Conservation (phyloP, 73 alveolate species). For the Stentor roeselii region DNA sequence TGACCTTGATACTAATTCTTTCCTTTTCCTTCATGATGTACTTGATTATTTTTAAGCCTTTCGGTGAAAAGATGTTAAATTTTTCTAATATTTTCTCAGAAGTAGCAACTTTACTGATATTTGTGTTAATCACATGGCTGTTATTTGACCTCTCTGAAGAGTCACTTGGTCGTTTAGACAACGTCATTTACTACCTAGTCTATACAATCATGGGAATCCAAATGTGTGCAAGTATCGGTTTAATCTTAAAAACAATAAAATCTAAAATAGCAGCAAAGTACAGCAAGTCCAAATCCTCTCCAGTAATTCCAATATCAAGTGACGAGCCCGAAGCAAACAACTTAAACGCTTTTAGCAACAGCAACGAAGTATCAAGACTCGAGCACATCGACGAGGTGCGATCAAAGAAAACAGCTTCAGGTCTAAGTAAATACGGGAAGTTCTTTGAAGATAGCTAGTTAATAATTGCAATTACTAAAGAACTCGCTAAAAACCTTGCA, state of each 20-base stretch:
- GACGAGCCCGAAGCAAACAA: not conserved
- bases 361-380: slow-evolving; percentile 1
- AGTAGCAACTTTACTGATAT: not conserved
- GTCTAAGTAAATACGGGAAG: not conserved
- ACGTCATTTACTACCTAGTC: not conserved
- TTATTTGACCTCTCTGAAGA: not conserved
- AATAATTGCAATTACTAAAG: not conserved
- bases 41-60: not conserved
- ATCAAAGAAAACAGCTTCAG: not conserved
- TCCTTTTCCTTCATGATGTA: not conserved
- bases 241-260: not conserved
- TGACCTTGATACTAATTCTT: not conserved
- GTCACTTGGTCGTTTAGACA: not conserved
- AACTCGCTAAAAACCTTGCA: not conserved
- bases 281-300: too few relatives aligned
- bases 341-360: not conserved
- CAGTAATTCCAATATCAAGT: not conserved
- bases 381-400: not conserved
- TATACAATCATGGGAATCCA: not conserved
- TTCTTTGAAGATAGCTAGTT: not conserved
- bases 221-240: not conserved
- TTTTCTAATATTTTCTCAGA: not conserved
- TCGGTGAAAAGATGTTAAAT: not conserved
- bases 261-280: not conserved
- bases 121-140: not conserved